Percentiles rank a stretch among this genome's conserved stretches.
Conservation (phyloP, 305 asterid genomes). For the Lippia alba region DNA sequence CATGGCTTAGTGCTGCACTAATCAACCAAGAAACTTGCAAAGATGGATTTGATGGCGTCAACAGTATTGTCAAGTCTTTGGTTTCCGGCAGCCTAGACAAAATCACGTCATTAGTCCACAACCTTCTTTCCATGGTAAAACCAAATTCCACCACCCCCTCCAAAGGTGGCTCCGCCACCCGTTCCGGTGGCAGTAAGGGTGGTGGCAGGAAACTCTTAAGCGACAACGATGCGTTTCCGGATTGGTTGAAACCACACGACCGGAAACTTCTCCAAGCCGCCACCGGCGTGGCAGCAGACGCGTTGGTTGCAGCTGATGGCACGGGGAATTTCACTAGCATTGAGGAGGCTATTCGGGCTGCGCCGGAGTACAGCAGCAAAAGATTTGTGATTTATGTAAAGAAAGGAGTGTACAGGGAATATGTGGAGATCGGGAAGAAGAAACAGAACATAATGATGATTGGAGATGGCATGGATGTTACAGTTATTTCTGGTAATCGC, state of each 20-base stretch:
- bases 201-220: slow-evolving; percentile 38
- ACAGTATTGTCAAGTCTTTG: slow-evolving; percentile 43
- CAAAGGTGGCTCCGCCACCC: slow-evolving; percentile 15
- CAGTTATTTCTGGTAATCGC: slow-evolving; percentile 66
- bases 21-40: slow-evolving; percentile 81
- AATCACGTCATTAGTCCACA: slow-evolving; percentile 46
- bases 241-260: slow-evolving; percentile 56
- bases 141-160: slow-evolving; percentile 31
- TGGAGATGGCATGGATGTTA: slow-evolving; percentile 74
- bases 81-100: slow-evolving; percentile 55
- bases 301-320: slow-evolving; percentile 79
- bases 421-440: slow-evolving; percentile 56
- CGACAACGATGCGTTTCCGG: slow-evolving; percentile 40
- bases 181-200: slow-evolving; percentile 11
- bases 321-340: slow-evolving; percentile 60
- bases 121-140: slow-evolving; percentile 60
- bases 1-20: slow-evolving; percentile 77
- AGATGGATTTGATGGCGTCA: slow-evolving; percentile 82
- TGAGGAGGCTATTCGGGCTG: slow-evolving; percentile 56
- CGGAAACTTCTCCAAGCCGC: slow-evolving; percentile 56
- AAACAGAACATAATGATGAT: slow-evolving; percentile 71
- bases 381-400: slow-evolving; percentile 65
- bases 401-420: slow-evolving; percentile 67
- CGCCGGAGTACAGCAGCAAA: slow-evolving; percentile 46
- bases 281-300: slow-evolving; percentile 42